Conservation (phyloP, 768 basidiomycete species). For the Plicaturopsis crispa region DNA sequence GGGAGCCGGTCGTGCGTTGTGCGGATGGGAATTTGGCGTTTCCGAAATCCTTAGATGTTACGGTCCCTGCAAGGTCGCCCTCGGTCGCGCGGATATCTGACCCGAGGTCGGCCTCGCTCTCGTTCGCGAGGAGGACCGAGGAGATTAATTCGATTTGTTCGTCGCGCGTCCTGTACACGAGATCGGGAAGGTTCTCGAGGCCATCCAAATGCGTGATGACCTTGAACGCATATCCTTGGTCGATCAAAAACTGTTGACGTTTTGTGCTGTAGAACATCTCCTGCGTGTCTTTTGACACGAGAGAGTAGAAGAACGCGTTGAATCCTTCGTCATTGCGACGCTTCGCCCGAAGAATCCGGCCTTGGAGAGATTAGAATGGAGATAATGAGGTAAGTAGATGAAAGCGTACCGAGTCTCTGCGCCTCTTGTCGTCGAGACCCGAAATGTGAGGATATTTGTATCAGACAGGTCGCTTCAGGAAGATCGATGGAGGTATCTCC, state of each 20-base stretch:
- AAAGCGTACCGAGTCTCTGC: slow-evolving; percentile 73
- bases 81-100: slow-evolving; percentile 78
- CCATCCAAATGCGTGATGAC: slow-evolving; percentile 98
- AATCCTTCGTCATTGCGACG: slow-evolving; percentile 98
- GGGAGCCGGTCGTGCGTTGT: slow-evolving; percentile 74
- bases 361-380: slow-evolving; percentile 27
- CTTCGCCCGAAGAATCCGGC: slow-evolving; percentile 94
- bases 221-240: slow-evolving; percentile 99
- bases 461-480: slow-evolving; percentile 97
- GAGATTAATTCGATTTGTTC: slow-evolving; percentile 97
- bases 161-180: slow-evolving; percentile 86
- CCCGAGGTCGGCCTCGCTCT: slow-evolving; percentile 83
- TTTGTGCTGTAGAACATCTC: slow-evolving; percentile 99
- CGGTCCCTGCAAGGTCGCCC: slow-evolving; percentile 78
- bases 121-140: slow-evolving; percentile 85
- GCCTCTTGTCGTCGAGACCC: slow-evolving; percentile 98
- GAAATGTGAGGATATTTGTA: slow-evolving; percentile 99
- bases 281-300: slow-evolving; percentile 97
- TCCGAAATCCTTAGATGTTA: slow-evolving; percentile 86
- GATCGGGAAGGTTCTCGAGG: slow-evolving; percentile 72
- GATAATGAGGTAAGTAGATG: background rate
- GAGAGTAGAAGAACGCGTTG: slow-evolving; percentile 99
- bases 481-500: slow-evolving; percentile 99
- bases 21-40: slow-evolving; percentile 57
- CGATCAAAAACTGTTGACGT: slow-evolving; percentile 96